Percentiles rank a stretch among this genome's conserved stretches.
phyloP scores from a whole-genome alignment of 1,284 basidiomycete genomes.

The Ceratobasidium sp. region DNA sequence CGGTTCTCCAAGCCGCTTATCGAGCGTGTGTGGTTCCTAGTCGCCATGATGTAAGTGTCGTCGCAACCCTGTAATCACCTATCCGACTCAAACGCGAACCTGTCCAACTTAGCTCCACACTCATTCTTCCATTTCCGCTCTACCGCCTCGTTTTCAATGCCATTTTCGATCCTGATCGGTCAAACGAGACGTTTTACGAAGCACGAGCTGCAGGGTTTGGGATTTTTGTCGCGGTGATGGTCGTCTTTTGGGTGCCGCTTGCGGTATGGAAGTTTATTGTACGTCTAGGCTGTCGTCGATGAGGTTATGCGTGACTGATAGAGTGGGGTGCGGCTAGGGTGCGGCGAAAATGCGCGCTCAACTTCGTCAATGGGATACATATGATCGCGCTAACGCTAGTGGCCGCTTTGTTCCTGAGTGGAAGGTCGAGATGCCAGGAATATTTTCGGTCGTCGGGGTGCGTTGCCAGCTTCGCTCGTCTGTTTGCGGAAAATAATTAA shows the following conservation, averaged over 20 bases:
- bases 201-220: constrained; percentile 25
- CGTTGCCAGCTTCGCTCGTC: background rate
- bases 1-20: constrained; percentile 22
- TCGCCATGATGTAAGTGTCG: constrained; percentile 23
- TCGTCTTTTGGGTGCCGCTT: constrained; percentile 12
- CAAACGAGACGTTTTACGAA: constrained; percentile 16
- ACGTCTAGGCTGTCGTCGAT: background rate
- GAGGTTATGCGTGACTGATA: background rate
- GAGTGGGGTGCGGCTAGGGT: background rate
- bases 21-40: constrained; percentile 15
- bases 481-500: background rate
- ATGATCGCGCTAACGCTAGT: constrained; percentile 21
- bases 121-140: constrained; percentile 21
- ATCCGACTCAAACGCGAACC: background rate
- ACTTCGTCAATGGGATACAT: constrained; percentile 21
- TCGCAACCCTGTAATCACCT: background rate
- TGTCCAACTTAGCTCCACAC: constrained; percentile 4
- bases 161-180: constrained; percentile 5
- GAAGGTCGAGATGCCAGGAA: constrained; percentile 33
- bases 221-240: constrained; percentile 4
- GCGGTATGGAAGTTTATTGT: constrained; percentile 23
- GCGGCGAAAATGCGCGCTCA: background rate
- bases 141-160: constrained; percentile 19
- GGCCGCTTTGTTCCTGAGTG: constrained; percentile 30
- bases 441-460: constrained; percentile 25